Evolutionary conservation across 2,329 filamentous ascomycete genomes (phyloP), one percentile per base, ranked within the genome.

Genomic region (Alternaria tenuissima): DNA sequence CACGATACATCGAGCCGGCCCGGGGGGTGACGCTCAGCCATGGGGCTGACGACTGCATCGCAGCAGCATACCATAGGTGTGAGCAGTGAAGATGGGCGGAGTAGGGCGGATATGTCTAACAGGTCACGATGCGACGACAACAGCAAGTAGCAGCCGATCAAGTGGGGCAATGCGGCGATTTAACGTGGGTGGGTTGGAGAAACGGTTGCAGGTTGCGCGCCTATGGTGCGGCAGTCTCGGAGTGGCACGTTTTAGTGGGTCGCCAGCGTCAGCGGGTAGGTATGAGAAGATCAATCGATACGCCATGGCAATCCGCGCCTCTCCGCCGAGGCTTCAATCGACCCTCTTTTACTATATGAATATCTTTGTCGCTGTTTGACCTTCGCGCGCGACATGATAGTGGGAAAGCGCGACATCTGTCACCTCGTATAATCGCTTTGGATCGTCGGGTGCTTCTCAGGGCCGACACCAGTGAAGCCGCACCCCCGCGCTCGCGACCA

Each of bases 221-320:
- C 20, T n/a, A 49, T 48, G 32, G 53, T 53, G 51, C 41, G 51
- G 51, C 56, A 47, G 22, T 20, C 24, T 51, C 44, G 53, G 43
- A 39, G 52, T 53, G 26, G 34, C 34, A 49, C 30, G 20, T 24
- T 49, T 30, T 26, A 56, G 60, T 59, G 60, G 60, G 41, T 39
- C 60, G 14, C 41, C 41, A 41, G 56, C 60, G 56, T 60, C 57
- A 59, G 60, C 57, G 60, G 42, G 26, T 34, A 8, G 42, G 20
- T 28, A 7, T 28, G 46, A 30, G 16, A 38, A 44, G 49, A 46
- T 54, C 59, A 52, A 55, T 59, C 55, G 36, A 51, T 62, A 51
- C 44, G 41, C 56, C 51, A 44, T 36, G 43, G 32, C 18, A 3
- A 32, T 46, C 54, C 52, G 52, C 51, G 56, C 51, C 36, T 58